phyloP scores from a whole-genome alignment of 2,329 filamentous ascomycete species.

The Aureobasidium vineae region DNA sequence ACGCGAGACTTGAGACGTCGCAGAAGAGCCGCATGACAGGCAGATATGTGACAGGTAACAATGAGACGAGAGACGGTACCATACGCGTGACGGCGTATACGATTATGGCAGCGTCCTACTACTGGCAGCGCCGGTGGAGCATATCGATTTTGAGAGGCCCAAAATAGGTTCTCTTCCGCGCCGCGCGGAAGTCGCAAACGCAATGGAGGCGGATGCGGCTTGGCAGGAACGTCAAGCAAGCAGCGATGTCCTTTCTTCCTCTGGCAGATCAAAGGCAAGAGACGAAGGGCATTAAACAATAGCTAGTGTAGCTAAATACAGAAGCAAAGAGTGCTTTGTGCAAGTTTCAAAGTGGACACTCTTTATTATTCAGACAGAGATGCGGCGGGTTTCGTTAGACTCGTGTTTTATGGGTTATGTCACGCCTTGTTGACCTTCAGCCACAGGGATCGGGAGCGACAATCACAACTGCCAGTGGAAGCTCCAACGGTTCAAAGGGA shows the following conservation, averaged over 20 bases:
- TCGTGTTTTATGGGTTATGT: constrained; percentile 1
- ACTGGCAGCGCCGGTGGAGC: background rate
- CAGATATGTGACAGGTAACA: constrained; percentile 1
- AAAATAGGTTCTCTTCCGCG: constrained; percentile 5
- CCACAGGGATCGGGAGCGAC: constrained; percentile 12
- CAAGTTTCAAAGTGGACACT: background rate
- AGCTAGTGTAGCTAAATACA: background rate
- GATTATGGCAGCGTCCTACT: background rate
- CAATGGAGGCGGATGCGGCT: constrained; percentile 1
- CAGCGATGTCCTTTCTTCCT: background rate
- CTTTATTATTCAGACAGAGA: constrained; percentile 1
- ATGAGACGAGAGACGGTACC: background rate
- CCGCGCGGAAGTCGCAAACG: constrained; percentile 9
- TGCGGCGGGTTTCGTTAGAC: background rate
- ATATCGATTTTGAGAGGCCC: background rate
- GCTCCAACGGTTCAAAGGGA: constrained; percentile 21
- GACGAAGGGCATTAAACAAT: background rate
- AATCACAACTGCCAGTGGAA: background rate
- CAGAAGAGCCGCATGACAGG: background rate
- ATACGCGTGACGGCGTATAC: background rate
- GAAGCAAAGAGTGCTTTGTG: background rate
- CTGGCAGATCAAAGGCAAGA: background rate
- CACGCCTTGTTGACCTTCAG: background rate
- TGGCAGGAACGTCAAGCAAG: constrained; percentile 15
- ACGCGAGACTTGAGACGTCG: background rate